A percentile compares a stretch with the other conserved stretches of the same genome.
Evolutionary conservation across 768 basidiomycete genomes (phyloP).

Genomic region (Leccinum aurantiacum): DNA sequence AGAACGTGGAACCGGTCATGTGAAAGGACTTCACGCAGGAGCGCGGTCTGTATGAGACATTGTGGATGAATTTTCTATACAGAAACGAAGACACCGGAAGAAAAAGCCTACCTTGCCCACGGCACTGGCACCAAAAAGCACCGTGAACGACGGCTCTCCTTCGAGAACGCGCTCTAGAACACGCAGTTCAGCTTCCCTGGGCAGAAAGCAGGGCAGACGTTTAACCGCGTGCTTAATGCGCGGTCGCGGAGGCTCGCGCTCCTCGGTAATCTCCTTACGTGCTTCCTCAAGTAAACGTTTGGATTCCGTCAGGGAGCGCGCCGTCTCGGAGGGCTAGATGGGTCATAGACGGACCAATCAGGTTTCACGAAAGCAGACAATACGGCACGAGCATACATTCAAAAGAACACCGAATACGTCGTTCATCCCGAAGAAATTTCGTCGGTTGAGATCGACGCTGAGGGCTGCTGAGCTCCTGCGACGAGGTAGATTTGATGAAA

Average conservation of each 20-base stretch:
- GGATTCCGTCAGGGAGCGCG: constrained; percentile 78
- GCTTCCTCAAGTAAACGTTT: constrained; percentile 75
- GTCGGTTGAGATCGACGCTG: constrained; percentile 59
- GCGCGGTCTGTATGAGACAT: constrained; percentile 55
- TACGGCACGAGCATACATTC: constrained; percentile 51
- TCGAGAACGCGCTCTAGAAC: constrained; percentile 65
- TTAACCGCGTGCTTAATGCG: constrained; percentile 78
- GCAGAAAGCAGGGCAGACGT: constrained; percentile 71
- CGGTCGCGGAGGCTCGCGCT: constrained; percentile 61
- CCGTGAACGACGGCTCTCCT: constrained; percentile 73
- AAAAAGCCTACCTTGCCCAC: constrained; percentile 65
- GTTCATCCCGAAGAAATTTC: constrained; percentile 77
- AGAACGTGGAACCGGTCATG: constrained; percentile 71
- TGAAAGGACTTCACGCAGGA: constrained; percentile 75
- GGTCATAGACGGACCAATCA: constrained; percentile 15
- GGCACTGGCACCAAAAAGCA: constrained; percentile 77
- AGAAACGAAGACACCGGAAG: neutral
- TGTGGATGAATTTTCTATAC: neutral
- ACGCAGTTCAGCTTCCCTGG: constrained; percentile 63
- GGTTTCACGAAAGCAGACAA: constrained; percentile 1
- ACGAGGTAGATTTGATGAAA: constrained; percentile 67
- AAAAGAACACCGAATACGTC: constrained; percentile 74
- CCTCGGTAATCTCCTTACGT: constrained; percentile 69
- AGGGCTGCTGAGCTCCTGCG: constrained; percentile 60
- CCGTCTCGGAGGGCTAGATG: constrained; percentile 70